Base-by-base conservation (phyloP, 2,329 filamentous ascomycete species). In the Botrytis porri region DNA sequence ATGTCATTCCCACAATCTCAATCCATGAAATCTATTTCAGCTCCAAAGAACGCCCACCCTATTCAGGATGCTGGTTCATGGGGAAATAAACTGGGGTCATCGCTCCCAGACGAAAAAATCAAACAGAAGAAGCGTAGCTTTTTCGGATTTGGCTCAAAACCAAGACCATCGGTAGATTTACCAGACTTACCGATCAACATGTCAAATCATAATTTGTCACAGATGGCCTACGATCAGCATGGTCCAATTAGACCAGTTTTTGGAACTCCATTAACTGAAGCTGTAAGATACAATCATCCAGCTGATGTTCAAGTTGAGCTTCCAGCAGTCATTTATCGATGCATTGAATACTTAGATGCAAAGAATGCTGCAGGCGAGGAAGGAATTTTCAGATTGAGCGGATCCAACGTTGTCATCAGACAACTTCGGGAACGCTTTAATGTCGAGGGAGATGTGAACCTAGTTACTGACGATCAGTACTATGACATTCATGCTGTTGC, bases 401-500 rank as follows among this genome's bases (percentile, higher is more conserved):
- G 96, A n/a, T 98, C 95, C 0, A 98, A 97, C 80, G 88, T 97
- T 71, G 91, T 97, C 67, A 97, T 99, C 83, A 97, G 95, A 82
- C 90, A 90, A 73, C 87, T 99, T 61, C 92, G 93, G 75, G 95
- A 98, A 81, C 91, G 95, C 3, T 99, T 99, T 85, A 98, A 99
- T 82, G 90, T 84, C 6, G 95, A 99, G 84, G 92, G 95, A 63
- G 96, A 99, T 80, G 88, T 99, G 76, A 94, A 97, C 80, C 86
- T 99, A 69, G 82, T 98, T 39, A 88, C 87, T 3, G 95, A 95
- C 74, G 92, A 92, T 67, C 90, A 93, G 73, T 97, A 95, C 81
- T 94, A 97, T 80, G 96, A 99, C 81, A 95, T 99, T 39, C 95
- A 99, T 81, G 96, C 96, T 0, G 92, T 99, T 18, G 96, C 96